A percentile compares a stretch with the other conserved stretches of the same genome.
Conservation (phyloP, 345 rosid genomes). For the Linum lewisii region DNA sequence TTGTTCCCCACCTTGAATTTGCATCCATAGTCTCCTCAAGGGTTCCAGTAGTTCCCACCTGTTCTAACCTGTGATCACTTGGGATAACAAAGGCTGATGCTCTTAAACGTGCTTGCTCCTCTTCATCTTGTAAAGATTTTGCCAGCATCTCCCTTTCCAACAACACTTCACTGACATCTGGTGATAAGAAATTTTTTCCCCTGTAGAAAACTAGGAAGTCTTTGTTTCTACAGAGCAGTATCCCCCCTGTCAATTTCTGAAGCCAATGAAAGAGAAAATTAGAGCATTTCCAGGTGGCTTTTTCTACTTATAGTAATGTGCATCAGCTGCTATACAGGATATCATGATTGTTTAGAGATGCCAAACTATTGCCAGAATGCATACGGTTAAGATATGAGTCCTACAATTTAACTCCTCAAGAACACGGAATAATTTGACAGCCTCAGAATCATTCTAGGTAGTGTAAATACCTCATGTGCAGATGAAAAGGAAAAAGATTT, state of each 20-base stretch:
- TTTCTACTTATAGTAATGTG: background rate
- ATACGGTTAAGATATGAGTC: too few species aligned
- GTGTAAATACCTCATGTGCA: too few species aligned
- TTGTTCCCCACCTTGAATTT: slow-evolving; percentile 65
- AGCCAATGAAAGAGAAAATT: slow-evolving; percentile 19
- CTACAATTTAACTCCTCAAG: too few species aligned
- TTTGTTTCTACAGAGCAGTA: slow-evolving; percentile 76
- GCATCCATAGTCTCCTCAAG: slow-evolving; percentile 88
- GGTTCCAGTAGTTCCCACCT: slow-evolving; percentile 59
- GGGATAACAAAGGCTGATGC: slow-evolving; percentile 50
- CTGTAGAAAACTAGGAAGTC: slow-evolving; percentile 90
- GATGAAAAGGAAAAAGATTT: too few species aligned
- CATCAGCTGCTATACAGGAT: background rate
- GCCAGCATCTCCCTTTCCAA: slow-evolving; percentile 72
- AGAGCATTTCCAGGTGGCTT: background rate
- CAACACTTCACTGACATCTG: slow-evolving; percentile 64
- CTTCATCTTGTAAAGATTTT: slow-evolving; percentile 57
- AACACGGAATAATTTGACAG: too few species aligned
- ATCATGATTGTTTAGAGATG: too few species aligned
- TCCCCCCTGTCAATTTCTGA: slow-evolving; percentile 87
- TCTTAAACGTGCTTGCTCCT: slow-evolving; percentile 75
- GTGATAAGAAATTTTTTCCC: slow-evolving; percentile 76
- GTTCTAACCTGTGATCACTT: slow-evolving; percentile 24
- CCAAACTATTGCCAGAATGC: too few species aligned
- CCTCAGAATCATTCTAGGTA: too few species aligned